phyloP scores from a whole-genome alignment of 2,329 filamentous ascomycete species.

The Ophiostoma perfectum region DNA sequence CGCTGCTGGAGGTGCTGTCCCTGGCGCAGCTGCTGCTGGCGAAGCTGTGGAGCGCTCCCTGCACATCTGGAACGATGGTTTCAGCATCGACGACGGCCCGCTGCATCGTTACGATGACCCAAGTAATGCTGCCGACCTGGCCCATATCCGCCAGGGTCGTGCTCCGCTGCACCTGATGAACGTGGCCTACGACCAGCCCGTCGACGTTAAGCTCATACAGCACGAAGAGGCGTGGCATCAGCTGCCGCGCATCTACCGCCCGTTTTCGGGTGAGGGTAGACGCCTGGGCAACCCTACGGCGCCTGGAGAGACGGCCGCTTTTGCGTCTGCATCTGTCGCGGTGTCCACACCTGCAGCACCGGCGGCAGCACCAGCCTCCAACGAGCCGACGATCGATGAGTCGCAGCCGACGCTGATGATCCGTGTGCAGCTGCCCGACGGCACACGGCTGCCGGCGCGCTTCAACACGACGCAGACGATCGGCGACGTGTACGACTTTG shows the following conservation, averaged over 20 bases:
- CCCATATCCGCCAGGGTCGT: slow-evolving; percentile 70
- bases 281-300: slow-evolving; percentile 70
- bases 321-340: slow-evolving; percentile 31
- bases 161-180: slow-evolving; percentile 75
- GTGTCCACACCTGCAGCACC: slow-evolving; percentile 31
- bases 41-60: slow-evolving; percentile 58
- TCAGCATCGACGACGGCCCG: slow-evolving; percentile 77
- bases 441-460: slow-evolving; percentile 67
- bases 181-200: slow-evolving; percentile 65
- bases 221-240: slow-evolving; percentile 68
- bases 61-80: slow-evolving; percentile 78
- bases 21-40: slow-evolving; percentile 26
- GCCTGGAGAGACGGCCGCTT: slow-evolving; percentile 18
- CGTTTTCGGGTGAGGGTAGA: slow-evolving; percentile 66
- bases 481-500: slow-evolving; percentile 70
- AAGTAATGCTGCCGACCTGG: slow-evolving; percentile 62
- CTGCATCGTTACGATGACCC: slow-evolving; percentile 76
- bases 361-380: slow-evolving; percentile 31
- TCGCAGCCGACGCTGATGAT: slow-evolving; percentile 64
- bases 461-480: slow-evolving; percentile 78
- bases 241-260: slow-evolving; percentile 69
- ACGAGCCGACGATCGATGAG: slow-evolving; percentile 49
- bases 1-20: slow-evolving; percentile 27
- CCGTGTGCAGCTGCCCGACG: slow-evolving; percentile 73
- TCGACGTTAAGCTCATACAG: slow-evolving; percentile 73